Evolutionary conservation across 768 basidiomycete genomes (phyloP), one percentile per base, ranked within the genome.

Genomic region (Kwoniella mangroviensis): DNA sequence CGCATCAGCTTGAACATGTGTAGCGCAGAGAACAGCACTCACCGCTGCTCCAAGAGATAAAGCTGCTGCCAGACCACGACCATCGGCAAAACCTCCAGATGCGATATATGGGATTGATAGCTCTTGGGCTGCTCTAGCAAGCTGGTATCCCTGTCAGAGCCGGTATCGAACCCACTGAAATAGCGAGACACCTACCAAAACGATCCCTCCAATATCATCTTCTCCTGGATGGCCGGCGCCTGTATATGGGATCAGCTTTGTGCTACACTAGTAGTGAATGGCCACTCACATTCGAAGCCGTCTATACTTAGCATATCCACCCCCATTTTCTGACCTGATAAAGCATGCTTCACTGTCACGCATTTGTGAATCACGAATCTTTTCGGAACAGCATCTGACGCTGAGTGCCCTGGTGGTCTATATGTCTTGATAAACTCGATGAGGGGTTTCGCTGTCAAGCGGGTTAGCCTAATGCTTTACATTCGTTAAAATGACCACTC

Each of bases 171-270:
- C 41, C 58, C 43, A 43, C 24, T 17, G 28, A 69, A 80, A 24
- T 43, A 5, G 11, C 17, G 49, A 65, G 5, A 51, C 67, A 34
- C 81, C 57, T 73, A 93, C 93, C 84, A 97, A 83, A 3, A 97
- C 91, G 24, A 96, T 77, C 4, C 91, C 92, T 3, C 92, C 92
- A 24, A 97, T 91, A 79, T 97, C 95, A 53, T 96, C 92, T 79
- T 97, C 95, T 71, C 95, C 95, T 19, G 93, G 93, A 82, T 94
- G 93, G 26, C 94, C 94, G 40, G 93, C 94, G 79, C 92, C 92
- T 93, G 3, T 11, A 13, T 4, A 4, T 4, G 12, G 4, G 15
- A 7, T 49, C 4, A 53, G 45, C 24, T 53, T 19, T 12, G 17
- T 26, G 61, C n/a, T n/a, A n/a, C n/a, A n/a, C n/a, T n/a, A n/a